Base-by-base conservation (phyloP, 2,329 filamentous ascomycete species). In the Mycocentrospora acerina region DNA sequence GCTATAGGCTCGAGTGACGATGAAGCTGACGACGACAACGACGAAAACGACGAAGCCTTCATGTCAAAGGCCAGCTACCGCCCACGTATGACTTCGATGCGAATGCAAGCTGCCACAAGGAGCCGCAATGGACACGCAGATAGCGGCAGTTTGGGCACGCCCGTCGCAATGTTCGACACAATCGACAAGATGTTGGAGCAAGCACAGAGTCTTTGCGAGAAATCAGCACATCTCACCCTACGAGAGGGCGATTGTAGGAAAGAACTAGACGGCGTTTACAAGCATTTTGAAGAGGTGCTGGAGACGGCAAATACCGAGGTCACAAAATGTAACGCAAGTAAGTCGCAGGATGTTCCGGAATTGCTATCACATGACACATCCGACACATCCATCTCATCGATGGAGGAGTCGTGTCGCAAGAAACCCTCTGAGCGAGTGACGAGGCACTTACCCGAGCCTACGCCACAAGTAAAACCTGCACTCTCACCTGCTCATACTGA, bases 221-320 rank as follows among this genome's bases (percentile, higher is more conserved):
- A 83, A 37, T 90, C 86, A 3, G 90, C 90, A 0, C 90, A 95
- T 60, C 88, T 94, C 58, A 89, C 93, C 45, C 74, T 96, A n/a
- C 82, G 90, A 16, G 86, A 90, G 36, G 90, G 90, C 9, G 85
- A 93, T 57, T 95, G 90, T 67, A 78, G 74, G n/a, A 78, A 81
- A 13, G 88, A 95, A 64, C 77, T 95, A 26, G 73, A 75, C 17
- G 83, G 81, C 31, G 85, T 90, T 36, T 80, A 82, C 57, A 73
- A 76, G 40, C 80, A 81, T 12, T 78, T 94, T 29, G 69, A 70
- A 7, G 77, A 83, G 38, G 81, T 89, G 1, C 73, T 82, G 34
- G 77, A 79, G 22, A 70, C 80, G 36, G 81, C 84, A 12, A 73
- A 73, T 28, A 74, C 36, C 19, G 57, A 66, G 43, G 55, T 57